Conservation (phyloP, 208 protist species). For the Trypanosomatidae sp. region DNA sequence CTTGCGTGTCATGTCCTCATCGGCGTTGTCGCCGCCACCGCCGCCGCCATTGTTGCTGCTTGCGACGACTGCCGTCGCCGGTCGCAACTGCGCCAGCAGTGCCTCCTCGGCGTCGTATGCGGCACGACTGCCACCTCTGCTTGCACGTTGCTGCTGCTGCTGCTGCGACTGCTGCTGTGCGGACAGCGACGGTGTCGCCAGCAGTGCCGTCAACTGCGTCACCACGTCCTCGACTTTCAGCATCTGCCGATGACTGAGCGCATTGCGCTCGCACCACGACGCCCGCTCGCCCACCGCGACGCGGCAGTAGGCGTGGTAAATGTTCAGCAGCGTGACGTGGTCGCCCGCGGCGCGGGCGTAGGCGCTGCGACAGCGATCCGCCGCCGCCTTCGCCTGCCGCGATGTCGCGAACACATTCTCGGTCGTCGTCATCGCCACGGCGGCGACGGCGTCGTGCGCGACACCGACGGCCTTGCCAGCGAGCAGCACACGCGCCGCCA, state of each 20-base stretch:
- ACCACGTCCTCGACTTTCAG: constrained; percentile 79
- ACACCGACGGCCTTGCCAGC: constrained; percentile 89
- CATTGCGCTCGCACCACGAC: constrained; percentile 74
- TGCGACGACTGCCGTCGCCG: neutral
- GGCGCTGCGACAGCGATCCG: constrained; percentile 50
- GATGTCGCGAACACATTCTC: constrained; percentile 78
- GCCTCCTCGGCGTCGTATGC: constrained; percentile 8
- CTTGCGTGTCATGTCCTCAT: neutral
- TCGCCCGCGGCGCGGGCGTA: constrained; percentile 77
- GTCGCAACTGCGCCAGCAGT: neutral
- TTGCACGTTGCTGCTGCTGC: no score
- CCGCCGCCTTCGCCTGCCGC: constrained; percentile 47
- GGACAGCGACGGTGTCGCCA: no score
- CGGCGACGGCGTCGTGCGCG: constrained; percentile 87
- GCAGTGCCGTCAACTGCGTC: constrained; percentile 49
- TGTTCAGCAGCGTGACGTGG: constrained; percentile 71
- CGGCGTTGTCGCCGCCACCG: no score
- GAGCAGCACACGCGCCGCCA: constrained; percentile 94
- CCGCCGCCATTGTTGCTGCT: no score
- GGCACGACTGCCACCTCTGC: neutral
- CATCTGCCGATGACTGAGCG: constrained; percentile 69
- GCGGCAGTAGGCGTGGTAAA: constrained; percentile 68
- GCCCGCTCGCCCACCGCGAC: constrained; percentile 44
- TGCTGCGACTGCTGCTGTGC: no score
- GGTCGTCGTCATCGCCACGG: constrained; percentile 90